Evolutionary conservation across 2,329 filamentous ascomycete species (phyloP), one percentile per base, ranked within the genome.

Genomic region (Zasmidium cellare): DNA sequence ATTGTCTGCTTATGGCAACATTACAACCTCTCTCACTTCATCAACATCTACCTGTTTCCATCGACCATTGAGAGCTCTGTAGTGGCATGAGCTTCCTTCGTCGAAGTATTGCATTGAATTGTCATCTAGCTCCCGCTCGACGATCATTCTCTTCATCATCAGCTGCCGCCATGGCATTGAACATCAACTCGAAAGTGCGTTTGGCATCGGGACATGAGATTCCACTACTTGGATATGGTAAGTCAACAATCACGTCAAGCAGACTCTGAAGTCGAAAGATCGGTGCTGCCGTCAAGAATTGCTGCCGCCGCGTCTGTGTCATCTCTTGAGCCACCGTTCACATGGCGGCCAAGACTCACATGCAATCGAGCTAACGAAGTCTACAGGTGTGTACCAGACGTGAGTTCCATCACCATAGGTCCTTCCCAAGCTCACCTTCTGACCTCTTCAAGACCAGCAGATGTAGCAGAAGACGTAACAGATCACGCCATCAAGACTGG

Each of bases 151-250:
- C 56, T 18, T 49, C 62, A 3, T 58, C 64, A 25, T 53, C 51
- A 3, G 41, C 66, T 45, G 68, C 52, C 44, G 81, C 81, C 79
- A 65, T 76, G 16, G 69, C 69, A 28, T 66, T 82, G 11, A 72
- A 72, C 18, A 77, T 83, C 67, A 73, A 76, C 59, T 74, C 76
- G 9, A 83, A 76, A 24, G 77, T 83, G 51, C 77, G 75, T 53
- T 68, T 87, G 73, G 80, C 81, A 53, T 86, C 84, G 16, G 84
- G 85, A 44, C 80, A 85, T 70, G 80, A 85, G 18, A 87, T 87
- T 45, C 85, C 85, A 9, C 65, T 80, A 7, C 73, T 87, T 1
- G 85, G 84, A 28, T 87, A 81, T 68, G 84, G 84, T 84, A 70
- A 70, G 79, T 61, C 20, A 5, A 28, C 25, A 28, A 11, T 28